Evolutionary conservation across 164 flowering plant species (phyloP).

Genomic region (Nymphaea colorata): DNA sequence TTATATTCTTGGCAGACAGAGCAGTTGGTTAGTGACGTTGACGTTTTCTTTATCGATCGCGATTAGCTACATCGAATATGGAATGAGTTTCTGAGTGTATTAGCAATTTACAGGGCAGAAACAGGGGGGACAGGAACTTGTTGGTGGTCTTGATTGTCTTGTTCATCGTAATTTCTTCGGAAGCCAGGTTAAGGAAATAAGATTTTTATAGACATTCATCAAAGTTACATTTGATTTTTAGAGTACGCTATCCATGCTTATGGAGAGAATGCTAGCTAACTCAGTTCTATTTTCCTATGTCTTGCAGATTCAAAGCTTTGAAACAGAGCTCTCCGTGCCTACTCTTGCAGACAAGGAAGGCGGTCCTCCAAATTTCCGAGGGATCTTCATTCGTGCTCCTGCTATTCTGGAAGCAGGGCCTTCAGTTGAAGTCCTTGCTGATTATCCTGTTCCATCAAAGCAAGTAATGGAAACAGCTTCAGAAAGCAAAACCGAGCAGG

Average conservation of each 20-base stretch:
- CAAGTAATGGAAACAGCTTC: slow-evolving; percentile 17
- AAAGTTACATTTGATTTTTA: no score
- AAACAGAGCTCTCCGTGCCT: slow-evolving; percentile 63
- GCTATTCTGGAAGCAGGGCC: slow-evolving; percentile 85
- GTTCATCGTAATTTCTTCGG: slow-evolving; percentile 95
- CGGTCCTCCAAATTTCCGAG: slow-evolving; percentile 72
- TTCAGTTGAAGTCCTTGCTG: slow-evolving; percentile 82
- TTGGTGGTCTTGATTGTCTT: slow-evolving; percentile 90
- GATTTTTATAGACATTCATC: no score
- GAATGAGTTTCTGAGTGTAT: background rate
- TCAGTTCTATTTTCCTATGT: background rate
- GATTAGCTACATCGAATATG: background rate
- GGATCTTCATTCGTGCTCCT: slow-evolving; percentile 94
- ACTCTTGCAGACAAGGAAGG: slow-evolving; percentile 66
- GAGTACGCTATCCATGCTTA: no score
- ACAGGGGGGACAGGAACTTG: slow-evolving; percentile 73
- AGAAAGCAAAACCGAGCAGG: slow-evolving; percentile 29
- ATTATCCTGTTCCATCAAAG: slow-evolving; percentile 32
- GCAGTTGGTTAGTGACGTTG: slow-evolving; percentile 42
- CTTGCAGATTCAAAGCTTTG: slow-evolving; percentile 83
- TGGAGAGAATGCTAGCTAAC: no score
- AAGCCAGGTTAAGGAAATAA: slow-evolving; percentile 49
- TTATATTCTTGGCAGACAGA: slow-evolving; percentile 82
- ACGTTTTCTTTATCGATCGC: background rate
- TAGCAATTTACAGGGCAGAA: slow-evolving; percentile 60